phyloP scores from a whole-genome alignment of 2,329 filamentous ascomycete genomes.

The Penicillium sp. region DNA sequence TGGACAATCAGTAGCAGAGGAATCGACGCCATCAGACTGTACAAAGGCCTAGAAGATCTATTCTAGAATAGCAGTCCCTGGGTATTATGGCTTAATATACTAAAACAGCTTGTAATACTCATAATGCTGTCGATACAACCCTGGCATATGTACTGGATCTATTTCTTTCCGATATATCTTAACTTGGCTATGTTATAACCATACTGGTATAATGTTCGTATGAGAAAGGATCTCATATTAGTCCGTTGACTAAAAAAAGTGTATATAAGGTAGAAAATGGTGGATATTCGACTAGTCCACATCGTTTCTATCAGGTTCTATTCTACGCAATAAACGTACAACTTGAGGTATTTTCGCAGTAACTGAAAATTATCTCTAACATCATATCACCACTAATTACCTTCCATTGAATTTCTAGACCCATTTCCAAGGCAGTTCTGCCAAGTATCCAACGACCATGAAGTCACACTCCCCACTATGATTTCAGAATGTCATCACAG shows the following conservation, averaged over 20 bases:
- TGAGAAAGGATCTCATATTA: not conserved
- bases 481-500: slow-evolving; percentile 36
- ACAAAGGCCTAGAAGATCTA: too few relatives aligned
- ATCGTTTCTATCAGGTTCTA: not conserved
- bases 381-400: too few relatives aligned
- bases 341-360: too few relatives aligned
- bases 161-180: not conserved
- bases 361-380: not conserved
- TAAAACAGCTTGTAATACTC: not conserved
- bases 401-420: not conserved
- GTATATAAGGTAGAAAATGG: not conserved
- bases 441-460: slow-evolving; percentile 15
- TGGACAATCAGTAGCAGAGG: not conserved
- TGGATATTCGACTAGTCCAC: not conserved
- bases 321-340: not conserved
- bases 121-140: not conserved
- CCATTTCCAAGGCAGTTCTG: slow-evolving; percentile 1
- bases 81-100: not conserved
- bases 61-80: too few relatives aligned
- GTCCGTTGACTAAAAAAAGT: too few relatives aligned
- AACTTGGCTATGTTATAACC: too few relatives aligned
- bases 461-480: slow-evolving; percentile 33
- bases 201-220: not conserved
- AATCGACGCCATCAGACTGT: not conserved
- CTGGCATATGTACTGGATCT: too few relatives aligned